Evolutionary conservation across 495 filamentous ascomycete species (phyloP).

Genomic region (Choiromyces venosus): DNA sequence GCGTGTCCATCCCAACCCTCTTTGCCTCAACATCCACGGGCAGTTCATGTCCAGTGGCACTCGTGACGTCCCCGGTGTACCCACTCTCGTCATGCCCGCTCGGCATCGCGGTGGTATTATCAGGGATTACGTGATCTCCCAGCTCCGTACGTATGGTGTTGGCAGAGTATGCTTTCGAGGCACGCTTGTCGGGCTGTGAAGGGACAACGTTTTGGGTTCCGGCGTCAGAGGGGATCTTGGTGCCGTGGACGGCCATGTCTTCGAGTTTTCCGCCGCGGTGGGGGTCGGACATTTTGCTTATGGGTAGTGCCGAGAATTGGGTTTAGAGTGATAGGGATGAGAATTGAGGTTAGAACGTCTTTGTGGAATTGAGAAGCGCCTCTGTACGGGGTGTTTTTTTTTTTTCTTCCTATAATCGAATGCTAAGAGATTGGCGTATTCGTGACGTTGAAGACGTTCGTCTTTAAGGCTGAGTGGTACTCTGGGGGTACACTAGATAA

Average conservation of each 20-base stretch:
- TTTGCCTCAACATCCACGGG: conserved; percentile 19
- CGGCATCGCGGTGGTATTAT: conserved; percentile 5
- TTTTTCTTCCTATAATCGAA: too few relatives aligned
- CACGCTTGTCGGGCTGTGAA: background rate
- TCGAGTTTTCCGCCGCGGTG: conserved; percentile 18
- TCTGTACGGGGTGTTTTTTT: background rate
- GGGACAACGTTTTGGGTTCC: conserved; percentile 11
- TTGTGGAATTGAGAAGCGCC: background rate
- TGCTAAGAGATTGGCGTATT: background rate
- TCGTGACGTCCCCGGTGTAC: conserved; percentile 19
- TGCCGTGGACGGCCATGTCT: conserved; percentile 21
- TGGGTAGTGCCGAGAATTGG: background rate
- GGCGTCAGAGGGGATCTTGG: conserved; percentile 13
- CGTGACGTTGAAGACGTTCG: background rate
- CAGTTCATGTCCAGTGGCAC: conserved; percentile 9
- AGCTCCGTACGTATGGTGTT: background rate
- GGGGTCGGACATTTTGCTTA: conserved; percentile 6
- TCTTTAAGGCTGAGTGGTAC: background rate
- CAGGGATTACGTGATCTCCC: conserved; percentile 1
- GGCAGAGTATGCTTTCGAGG: background rate
- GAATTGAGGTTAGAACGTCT: background rate
- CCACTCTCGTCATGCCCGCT: background rate
- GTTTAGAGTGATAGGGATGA: background rate
- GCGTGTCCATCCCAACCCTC: conserved; percentile 13
- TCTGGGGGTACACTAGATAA: too few relatives aligned